Conservation (phyloP, 805 yeast species). For the Scheffersomyces stipitis region DNA sequence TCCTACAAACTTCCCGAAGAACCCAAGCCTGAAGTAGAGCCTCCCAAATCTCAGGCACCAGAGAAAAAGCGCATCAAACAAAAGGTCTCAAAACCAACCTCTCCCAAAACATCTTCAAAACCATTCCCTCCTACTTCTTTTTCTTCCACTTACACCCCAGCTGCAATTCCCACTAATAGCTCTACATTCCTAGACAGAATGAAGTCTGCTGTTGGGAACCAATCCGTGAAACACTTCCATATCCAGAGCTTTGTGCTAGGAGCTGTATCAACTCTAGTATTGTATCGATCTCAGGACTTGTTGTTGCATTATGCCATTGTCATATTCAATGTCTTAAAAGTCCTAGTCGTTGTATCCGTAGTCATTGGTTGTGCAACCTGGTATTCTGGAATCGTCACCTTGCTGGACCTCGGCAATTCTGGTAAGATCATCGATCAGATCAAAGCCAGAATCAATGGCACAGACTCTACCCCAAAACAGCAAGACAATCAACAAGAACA, state of each 20-base stretch:
- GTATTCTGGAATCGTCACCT: constrained; percentile 29
- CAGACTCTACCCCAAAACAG: neutral
- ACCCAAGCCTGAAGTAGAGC: constrained; percentile 6
- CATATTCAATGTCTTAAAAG: constrained; percentile 18
- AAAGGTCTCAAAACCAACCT: neutral
- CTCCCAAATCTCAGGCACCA: neutral
- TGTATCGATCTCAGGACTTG: constrained; percentile 21
- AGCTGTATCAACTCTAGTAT: constrained; percentile 18
- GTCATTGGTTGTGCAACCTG: constrained; percentile 23
- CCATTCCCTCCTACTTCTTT: neutral
- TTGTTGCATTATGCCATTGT: constrained; percentile 19
- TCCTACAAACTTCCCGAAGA: constrained; percentile 24
- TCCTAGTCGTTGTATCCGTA: constrained; percentile 17
- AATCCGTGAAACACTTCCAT: constrained; percentile 15
- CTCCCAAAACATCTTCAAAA: neutral
- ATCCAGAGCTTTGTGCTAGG: constrained; percentile 31
- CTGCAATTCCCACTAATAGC: too few species aligned
- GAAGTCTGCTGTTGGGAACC: neutral
- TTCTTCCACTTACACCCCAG: neutral
- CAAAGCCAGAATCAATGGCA: neutral
- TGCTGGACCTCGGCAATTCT: constrained; percentile 8
- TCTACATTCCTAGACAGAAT: neutral
- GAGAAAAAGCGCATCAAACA: neutral
- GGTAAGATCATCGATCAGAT: neutral
- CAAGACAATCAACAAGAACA: neutral